phyloP scores from a whole-genome alignment of 2,329 filamentous ascomycete genomes.

The Fusarium brachygibbosum region DNA sequence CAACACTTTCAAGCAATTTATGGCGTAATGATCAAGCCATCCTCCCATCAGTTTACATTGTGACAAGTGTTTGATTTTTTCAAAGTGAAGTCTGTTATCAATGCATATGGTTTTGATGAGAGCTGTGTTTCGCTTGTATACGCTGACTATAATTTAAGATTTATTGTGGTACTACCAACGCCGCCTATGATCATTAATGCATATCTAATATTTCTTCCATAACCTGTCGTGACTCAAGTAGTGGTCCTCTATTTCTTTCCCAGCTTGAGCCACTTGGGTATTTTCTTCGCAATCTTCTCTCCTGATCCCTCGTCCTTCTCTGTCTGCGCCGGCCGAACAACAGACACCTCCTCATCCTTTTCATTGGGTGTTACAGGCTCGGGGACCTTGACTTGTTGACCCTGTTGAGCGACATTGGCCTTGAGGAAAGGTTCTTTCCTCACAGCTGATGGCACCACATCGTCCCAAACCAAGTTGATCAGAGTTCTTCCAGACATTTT shows the following conservation, averaged over 20 bases:
- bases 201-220: neutral
- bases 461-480: constrained; percentile 82
- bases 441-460: constrained; percentile 68
- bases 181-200: constrained; percentile 30
- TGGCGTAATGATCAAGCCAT: constrained; percentile 46
- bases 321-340: constrained; percentile 48
- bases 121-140: neutral
- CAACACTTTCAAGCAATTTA: constrained; percentile 50
- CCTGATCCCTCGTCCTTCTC: constrained; percentile 56
- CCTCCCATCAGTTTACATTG: constrained; percentile 8
- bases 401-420: constrained; percentile 68
- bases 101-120: neutral
- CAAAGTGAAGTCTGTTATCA: neutral
- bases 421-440: constrained; percentile 72
- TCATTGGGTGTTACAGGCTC: constrained; percentile 63
- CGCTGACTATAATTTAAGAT: neutral
- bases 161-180: constrained; percentile 20
- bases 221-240: neutral
- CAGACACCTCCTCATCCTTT: constrained; percentile 47
- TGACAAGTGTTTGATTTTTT: neutral
- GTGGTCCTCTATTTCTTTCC: constrained; percentile 72
- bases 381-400: constrained; percentile 75
- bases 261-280: constrained; percentile 80
- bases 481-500: constrained; percentile 78
- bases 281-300: constrained; percentile 77